Conservation (phyloP, 306 rosid species). For the Medicago arabica region DNA sequence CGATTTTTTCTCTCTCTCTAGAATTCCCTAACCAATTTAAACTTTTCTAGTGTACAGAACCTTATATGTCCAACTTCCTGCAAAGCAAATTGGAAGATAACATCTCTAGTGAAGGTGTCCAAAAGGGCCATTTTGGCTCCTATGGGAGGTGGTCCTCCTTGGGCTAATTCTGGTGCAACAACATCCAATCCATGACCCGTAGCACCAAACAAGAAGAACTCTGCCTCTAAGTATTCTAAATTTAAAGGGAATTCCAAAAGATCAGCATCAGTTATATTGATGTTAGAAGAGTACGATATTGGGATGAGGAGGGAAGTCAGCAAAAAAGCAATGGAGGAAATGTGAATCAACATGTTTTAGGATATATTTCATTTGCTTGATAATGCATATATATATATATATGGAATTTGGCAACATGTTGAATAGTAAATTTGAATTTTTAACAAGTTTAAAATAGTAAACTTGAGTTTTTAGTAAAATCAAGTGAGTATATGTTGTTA, state of each 20-base stretch:
- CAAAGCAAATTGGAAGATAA: constrained; percentile 61
- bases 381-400: not conserved
- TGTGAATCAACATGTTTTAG: not conserved
- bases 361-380: not conserved
- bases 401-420: too few species aligned
- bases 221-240: constrained; percentile 72
- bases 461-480: too few species aligned
- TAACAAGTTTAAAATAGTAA: too few species aligned
- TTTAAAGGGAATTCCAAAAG: constrained; percentile 40
- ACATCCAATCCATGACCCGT: constrained; percentile 63
- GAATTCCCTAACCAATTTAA: not conserved
- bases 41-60: constrained; percentile 33
- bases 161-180: constrained; percentile 53
- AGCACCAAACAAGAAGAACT: constrained; percentile 66
- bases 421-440: too few species aligned
- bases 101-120: constrained; percentile 43
- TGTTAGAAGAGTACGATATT: not conserved
- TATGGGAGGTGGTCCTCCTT: constrained; percentile 70
- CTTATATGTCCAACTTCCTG: constrained; percentile 84
- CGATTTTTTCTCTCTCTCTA: not conserved
- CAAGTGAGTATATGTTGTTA: too few species aligned
- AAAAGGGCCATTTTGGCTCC: constrained; percentile 60
- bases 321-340: not conserved
- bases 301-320: not conserved
- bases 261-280: constrained; percentile 5